Evolutionary conservation across 768 basidiomycete genomes (phyloP).

Genomic region (Pleurotus cornucopiae): DNA sequence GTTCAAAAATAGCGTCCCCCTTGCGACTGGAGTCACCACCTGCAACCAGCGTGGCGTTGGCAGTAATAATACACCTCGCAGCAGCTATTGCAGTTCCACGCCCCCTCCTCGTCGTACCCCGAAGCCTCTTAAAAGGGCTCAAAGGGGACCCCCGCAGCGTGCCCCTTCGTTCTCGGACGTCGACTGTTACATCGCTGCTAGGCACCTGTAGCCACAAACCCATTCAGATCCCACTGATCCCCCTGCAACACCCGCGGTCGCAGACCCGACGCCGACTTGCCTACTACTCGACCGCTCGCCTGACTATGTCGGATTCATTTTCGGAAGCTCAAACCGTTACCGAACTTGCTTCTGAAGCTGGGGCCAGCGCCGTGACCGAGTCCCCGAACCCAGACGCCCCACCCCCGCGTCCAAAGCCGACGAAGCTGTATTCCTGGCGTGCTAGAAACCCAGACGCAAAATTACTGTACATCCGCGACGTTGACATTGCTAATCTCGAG

Average conservation of each 20-base stretch:
- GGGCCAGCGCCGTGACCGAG: slow-evolving; percentile 1
- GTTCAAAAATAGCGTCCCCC: background rate
- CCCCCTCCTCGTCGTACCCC: too few species aligned
- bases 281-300: background rate
- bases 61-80: too few species aligned
- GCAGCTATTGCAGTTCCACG: too few species aligned
- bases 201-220: slow-evolving; percentile 1
- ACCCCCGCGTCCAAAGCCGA: slow-evolving; percentile 15
- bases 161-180: background rate
- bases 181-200: background rate
- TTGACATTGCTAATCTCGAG: background rate
- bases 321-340: too few species aligned
- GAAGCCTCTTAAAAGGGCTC: too few species aligned
- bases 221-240: background rate
- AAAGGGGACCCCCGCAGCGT: background rate
- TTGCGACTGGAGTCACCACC: background rate
- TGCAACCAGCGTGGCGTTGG: too few species aligned
- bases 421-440: slow-evolving; percentile 32
- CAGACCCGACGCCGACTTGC: background rate
- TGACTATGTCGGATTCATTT: too few species aligned
- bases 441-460: slow-evolving; percentile 24
- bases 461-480: slow-evolving; percentile 31
- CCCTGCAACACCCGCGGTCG: background rate
- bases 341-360: too few species aligned
- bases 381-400: background rate